phyloP scores from a whole-genome alignment of 768 basidiomycete genomes.

The Mycena galopus region DNA sequence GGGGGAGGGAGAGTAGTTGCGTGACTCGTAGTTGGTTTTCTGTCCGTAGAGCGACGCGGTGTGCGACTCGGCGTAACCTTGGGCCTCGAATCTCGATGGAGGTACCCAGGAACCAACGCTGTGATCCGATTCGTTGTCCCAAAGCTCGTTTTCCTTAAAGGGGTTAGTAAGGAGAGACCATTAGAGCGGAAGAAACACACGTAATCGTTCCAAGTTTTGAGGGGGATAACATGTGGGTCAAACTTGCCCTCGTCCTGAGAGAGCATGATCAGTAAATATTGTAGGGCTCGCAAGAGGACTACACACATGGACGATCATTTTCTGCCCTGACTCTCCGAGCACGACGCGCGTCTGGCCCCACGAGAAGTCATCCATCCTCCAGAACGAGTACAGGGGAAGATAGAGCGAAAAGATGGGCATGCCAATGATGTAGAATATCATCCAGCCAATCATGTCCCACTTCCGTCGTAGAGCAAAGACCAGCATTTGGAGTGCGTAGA shows the following conservation, averaged over 20 bases:
- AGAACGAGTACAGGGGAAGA: slow-evolving; percentile 95
- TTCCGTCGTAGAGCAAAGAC: slow-evolving; percentile 94
- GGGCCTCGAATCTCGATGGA: slow-evolving; percentile 75
- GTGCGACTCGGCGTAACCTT: slow-evolving; percentile 82
- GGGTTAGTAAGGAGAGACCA: slow-evolving; percentile 8
- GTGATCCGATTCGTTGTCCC: slow-evolving; percentile 98
- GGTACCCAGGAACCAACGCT: slow-evolving; percentile 95
- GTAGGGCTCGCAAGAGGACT: background rate
- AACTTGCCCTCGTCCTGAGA: slow-evolving; percentile 97
- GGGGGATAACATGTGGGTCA: slow-evolving; percentile 91
- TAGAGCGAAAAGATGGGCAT: slow-evolving; percentile 95
- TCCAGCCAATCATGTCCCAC: slow-evolving; percentile 99
- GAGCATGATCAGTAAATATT: slow-evolving; percentile 19
- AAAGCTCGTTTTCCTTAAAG: slow-evolving; percentile 94
- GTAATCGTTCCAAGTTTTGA: slow-evolving; percentile 98
- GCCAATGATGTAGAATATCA: slow-evolving; percentile 95
- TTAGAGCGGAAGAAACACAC: slow-evolving; percentile 57
- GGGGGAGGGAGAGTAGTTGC: slow-evolving; percentile 79
- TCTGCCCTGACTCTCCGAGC: slow-evolving; percentile 94
- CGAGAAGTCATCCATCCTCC: slow-evolving; percentile 98
- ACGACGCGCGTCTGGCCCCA: slow-evolving; percentile 96
- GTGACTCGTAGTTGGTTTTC: slow-evolving; percentile 88
- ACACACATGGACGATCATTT: slow-evolving; percentile 92
- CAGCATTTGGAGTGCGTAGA: slow-evolving; percentile 94
- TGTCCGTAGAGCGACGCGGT: slow-evolving; percentile 89